These are phyloP conservation scores for grape (Vitis vinifera) DNA, from an alignment of 164 flowering plant species.

Conservation along the genomic window DNA sequence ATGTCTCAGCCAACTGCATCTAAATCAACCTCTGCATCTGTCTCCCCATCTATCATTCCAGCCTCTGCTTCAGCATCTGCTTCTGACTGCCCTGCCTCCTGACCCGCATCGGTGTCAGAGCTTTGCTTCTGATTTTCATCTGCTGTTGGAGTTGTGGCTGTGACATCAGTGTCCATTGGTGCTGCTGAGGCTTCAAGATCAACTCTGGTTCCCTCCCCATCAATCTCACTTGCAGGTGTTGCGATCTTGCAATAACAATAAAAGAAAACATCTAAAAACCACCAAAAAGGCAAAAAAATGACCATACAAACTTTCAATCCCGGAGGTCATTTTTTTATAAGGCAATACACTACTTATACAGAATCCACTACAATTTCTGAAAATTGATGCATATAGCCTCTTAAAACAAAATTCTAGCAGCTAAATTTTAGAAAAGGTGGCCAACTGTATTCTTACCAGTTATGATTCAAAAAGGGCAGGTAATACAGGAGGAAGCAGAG, in stretches of 20 bases:
- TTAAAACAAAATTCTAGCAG: no score
- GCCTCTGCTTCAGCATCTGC: slow-evolving; percentile 62
- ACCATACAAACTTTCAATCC: no score
- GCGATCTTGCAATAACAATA: slow-evolving; percentile 39
- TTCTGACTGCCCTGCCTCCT: slow-evolving; percentile 66
- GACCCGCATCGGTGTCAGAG: slow-evolving; percentile 56
- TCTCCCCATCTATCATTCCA: slow-evolving; percentile 65
- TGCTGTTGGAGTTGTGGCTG: slow-evolving; percentile 38
- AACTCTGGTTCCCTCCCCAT: slow-evolving; percentile 53
- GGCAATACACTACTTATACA: no score
- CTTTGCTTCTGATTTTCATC: slow-evolving; percentile 69
- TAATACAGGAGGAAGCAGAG: no score
- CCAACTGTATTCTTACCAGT: no score
- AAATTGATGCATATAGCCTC: no score
- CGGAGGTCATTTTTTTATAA: no score
- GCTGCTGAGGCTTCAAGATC: slow-evolving; percentile 57
- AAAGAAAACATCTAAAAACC: background rate
- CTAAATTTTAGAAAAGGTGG: no score
- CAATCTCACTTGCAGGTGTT: slow-evolving; percentile 59
- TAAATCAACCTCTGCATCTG: slow-evolving; percentile 63
- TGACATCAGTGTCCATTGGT: slow-evolving; percentile 62
- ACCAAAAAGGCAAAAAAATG: background rate
- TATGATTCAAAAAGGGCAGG: no score
- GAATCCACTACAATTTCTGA: no score
- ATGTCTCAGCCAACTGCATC: slow-evolving; percentile 34